Evolutionary conservation across 1,139 yeast genomes (phyloP), one percentile per base, ranked within the genome.

Genomic region (Taphrina wiesneri): DNA sequence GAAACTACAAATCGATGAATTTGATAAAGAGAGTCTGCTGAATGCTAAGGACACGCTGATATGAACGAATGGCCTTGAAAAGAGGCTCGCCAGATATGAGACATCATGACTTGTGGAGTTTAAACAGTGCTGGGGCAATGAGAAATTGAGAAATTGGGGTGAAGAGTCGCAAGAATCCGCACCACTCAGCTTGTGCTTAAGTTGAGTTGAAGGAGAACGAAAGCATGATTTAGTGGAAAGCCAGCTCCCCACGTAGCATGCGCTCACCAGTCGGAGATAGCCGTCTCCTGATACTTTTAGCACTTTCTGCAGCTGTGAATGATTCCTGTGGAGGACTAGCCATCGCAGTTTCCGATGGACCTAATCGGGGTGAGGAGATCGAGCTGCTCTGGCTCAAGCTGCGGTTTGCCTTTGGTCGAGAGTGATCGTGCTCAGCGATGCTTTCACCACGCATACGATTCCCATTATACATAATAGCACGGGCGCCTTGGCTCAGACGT

Each of bases 211-310:
- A n/a, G n/a, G n/a, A n/a, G n/a, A n/a, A n/a, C n/a, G n/a, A n/a
- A n/a, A n/a, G n/a, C n/a, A n/a, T n/a, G 11, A 7, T 9, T 39
- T 17, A 43, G 43, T 45, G 52, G 25, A 60, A 49, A 19, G 56
- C 51, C n/a, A 60, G 43, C 46, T 60, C 64, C 4, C 64, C 64
- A 2, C 64, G 36, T 28, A 60, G 43, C 64, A 60, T 60, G 13
- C 64, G 49, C 30, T 60, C 64, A 4, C 64, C 64, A 6, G 64
- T 60, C 15, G 64, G 64, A n/a, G 64, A 60, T 43, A 60, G 36
- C 15, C 47, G 45, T 19, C 64, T 54, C 26, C 43, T 49, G 47
- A 60, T 49, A 26, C 34, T 51, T 43, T 60, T 60, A 0, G 46
- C 64, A n/a, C 34, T 54, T 17, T 49, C 64, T 5, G 30, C 30